A percentile compares a stretch with the other conserved stretches of the same genome.
These are phyloP conservation scores for Tagetes patula DNA, from an alignment of 129 eudicot genomes.

Conservation along the genomic window DNA sequence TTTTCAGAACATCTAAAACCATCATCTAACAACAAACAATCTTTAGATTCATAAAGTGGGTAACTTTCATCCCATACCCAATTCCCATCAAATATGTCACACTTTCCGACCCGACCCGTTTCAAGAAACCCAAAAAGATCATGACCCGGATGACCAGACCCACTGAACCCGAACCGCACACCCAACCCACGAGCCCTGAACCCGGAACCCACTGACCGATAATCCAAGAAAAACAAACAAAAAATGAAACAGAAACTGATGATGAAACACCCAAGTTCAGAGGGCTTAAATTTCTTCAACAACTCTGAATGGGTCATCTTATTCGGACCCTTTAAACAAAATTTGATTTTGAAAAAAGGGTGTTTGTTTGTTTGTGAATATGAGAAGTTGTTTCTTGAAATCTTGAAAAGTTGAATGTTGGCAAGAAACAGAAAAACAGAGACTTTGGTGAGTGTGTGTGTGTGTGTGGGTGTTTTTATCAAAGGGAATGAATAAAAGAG, in stretches of 20 bases:
- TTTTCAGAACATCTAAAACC: constrained; percentile 83
- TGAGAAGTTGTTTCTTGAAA: constrained; percentile 26
- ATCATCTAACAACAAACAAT: constrained; percentile 71
- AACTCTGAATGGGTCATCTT: constrained; percentile 56
- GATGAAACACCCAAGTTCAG: constrained; percentile 58
- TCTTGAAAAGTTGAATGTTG: constrained; percentile 15
- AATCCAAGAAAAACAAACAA: constrained; percentile 56
- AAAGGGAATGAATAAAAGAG: constrained; percentile 23
- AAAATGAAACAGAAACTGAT: constrained; percentile 45
- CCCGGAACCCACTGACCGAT: constrained; percentile 38
- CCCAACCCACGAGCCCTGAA: constrained; percentile 35
- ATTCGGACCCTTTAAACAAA: constrained; percentile 28
- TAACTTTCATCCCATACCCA: constrained; percentile 91
- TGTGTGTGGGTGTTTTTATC: neutral
- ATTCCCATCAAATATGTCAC: constrained; percentile 68
- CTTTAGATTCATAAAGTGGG: constrained; percentile 68
- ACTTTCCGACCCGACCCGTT: constrained; percentile 40
- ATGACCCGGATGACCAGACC: constrained; percentile 23
- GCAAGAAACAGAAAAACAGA: constrained; percentile 9
- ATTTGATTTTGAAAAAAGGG: constrained; percentile 12
- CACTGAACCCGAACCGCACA: constrained; percentile 46
- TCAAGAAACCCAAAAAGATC: constrained; percentile 57
- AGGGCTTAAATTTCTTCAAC: constrained; percentile 64
- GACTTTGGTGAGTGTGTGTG: neutral
- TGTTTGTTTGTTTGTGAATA: constrained; percentile 19